phyloP scores from a whole-genome alignment of 1,284 basidiomycete species.

The Polyporus tsugae region DNA sequence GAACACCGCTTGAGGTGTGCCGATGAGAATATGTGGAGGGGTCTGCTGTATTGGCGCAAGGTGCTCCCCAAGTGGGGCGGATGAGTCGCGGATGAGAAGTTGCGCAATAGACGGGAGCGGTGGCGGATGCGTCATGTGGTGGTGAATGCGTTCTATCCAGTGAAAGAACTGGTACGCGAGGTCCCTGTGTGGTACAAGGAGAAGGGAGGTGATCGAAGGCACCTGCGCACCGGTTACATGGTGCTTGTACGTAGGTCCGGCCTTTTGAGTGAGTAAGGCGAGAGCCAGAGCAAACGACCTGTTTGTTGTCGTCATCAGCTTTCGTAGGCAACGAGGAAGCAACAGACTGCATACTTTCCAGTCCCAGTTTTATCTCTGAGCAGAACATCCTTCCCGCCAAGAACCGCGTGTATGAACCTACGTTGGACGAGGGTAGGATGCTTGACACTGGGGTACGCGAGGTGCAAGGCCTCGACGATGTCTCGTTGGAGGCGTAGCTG shows the following conservation, averaged over 20 bases:
- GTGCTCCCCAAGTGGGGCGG: conserved; percentile 40
- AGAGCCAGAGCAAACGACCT: conserved; percentile 78
- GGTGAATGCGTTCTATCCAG: conserved; percentile 69
- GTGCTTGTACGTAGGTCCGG: conserved; percentile 44
- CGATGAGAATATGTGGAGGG: conserved; percentile 73
- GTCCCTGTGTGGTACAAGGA: conserved; percentile 80
- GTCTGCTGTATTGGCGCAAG: conserved; percentile 49
- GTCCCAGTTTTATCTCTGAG: conserved; percentile 76
- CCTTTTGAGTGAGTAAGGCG: conserved; percentile 67
- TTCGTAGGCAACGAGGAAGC: neutral
- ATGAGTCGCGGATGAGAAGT: conserved; percentile 63
- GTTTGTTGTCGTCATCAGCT: neutral
- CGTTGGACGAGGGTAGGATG: conserved; percentile 67
- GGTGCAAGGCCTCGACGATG: conserved; percentile 55
- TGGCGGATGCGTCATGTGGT: conserved; percentile 38
- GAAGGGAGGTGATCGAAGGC: conserved; percentile 48
- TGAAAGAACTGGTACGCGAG: conserved; percentile 72
- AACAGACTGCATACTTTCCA: conserved; percentile 67
- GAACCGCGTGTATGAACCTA: conserved; percentile 67
- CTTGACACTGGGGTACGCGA: conserved; percentile 69
- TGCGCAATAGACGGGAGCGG: conserved; percentile 56
- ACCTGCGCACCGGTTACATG: neutral
- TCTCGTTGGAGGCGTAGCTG: conserved; percentile 57
- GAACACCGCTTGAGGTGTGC: conserved; percentile 71
- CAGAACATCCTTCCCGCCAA: conserved; percentile 65